These are phyloP conservation scores for Hymenoscyphus salicellus DNA, from an alignment of 2,329 filamentous ascomycete genomes.

Conservation along the genomic window DNA sequence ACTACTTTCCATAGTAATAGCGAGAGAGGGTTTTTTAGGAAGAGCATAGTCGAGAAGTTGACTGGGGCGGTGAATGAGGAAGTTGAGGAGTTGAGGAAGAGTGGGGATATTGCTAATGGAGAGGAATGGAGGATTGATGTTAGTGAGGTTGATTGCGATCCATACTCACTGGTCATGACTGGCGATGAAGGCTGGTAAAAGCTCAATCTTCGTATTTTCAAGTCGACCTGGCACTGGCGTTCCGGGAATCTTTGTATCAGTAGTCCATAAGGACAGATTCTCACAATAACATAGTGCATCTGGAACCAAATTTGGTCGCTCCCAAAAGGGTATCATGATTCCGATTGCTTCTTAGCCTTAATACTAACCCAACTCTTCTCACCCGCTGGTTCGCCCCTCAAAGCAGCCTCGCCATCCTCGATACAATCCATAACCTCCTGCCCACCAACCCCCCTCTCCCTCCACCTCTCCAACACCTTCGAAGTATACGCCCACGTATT, in stretches of 20 bases:
- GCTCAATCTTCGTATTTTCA: background rate
- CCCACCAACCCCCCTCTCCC: conserved; percentile 35
- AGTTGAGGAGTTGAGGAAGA: conserved; percentile 1
- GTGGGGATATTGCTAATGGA: conserved; percentile 31
- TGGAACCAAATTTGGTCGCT: background rate
- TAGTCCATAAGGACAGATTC: background rate
- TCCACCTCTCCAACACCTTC: conserved; percentile 33
- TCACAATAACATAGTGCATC: background rate
- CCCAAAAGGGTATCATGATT: conserved; percentile 19
- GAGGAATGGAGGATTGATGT: conserved; percentile 55
- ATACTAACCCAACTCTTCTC: conserved; percentile 28
- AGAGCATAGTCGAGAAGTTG: conserved; percentile 60
- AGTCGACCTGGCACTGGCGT: background rate
- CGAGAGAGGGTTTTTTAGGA: conserved; percentile 76
- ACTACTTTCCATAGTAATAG: conserved; percentile 91
- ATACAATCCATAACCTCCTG: conserved; percentile 35
- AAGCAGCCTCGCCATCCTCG: conserved; percentile 36
- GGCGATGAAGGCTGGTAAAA: conserved; percentile 1
- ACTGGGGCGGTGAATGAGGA: conserved; percentile 35
- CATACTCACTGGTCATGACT: conserved; percentile 67
- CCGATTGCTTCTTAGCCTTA: conserved; percentile 13
- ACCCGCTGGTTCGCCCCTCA: conserved; percentile 29
- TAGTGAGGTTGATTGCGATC: conserved; percentile 80
- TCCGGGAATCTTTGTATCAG: background rate
- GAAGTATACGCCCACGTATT: conserved; percentile 37